Evolutionary conservation across 257 asterid species (phyloP), one percentile per base, ranked within the genome.

Genomic region (Solanum arcanum): DNA sequence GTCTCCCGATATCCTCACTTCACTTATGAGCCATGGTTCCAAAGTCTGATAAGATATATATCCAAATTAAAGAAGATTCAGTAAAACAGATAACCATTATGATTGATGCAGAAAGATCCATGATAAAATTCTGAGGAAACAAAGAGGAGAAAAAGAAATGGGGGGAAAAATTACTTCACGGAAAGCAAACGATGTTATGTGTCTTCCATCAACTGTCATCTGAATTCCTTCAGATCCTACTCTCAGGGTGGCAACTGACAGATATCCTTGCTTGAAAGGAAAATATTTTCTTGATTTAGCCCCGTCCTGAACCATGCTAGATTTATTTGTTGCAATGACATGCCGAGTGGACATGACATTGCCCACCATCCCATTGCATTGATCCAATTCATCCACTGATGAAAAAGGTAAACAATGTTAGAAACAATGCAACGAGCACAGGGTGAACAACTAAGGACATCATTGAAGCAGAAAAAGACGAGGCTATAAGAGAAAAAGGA

Each of bases 161-260:
- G 21, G 31, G 88, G 88, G 89, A 74, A 68, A 88, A 77, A 88
- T 93, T 93, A 96, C 99, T 91, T 96, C 98, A 77, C 98, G 99
- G 76, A 94, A 96, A 86, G 98, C 93, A 88, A 97, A 97, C 59
- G 98, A 97, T 25, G 98, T 94, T 88, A 95, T 86, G 93, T 97
- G 98, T 89, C 94, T 97, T 86, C 99, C 99, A 91, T 97, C 99
- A 83, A 97, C 99, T 5, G 98, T 93, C 98, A 95, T 96, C 90
- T 97, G 99, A 87, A 97, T 92, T 90, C 99, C 99, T 91, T 97
- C 99, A 41, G 98, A 91, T 44, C 99, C 98, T 29, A 97, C 97
- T 90, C 99, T 92, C 68, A 97, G 90, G 23, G 99, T 97, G 33
- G 98, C 97, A 87, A 94, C 99, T 84, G 96, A 96, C 68, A 96